Conservation (phyloP, 495 filamentous ascomycete genomes). For the Durotheca rogersii region DNA sequence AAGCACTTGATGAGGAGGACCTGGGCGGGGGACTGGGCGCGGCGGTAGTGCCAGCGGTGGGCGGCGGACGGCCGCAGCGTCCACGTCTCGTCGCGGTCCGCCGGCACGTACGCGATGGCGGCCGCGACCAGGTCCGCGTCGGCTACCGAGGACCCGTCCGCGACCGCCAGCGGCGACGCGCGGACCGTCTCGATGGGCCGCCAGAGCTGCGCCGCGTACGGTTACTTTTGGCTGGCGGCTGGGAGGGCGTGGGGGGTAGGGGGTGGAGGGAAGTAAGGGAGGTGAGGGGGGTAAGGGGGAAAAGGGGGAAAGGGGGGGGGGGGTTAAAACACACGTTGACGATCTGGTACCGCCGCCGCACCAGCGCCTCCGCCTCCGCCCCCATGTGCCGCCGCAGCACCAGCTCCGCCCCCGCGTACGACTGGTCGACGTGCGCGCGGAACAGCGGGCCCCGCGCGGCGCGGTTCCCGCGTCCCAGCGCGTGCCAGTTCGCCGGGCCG, state of each 20-base stretch:
- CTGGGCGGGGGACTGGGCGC: conserved; percentile 58
- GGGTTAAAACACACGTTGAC: conserved; percentile 54
- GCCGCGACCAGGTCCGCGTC: conserved; percentile 67
- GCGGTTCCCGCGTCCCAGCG: conserved; percentile 36
- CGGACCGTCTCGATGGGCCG: conserved; percentile 63
- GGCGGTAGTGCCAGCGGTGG: conserved; percentile 75
- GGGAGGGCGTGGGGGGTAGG: background rate
- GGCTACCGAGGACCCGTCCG: conserved; percentile 57
- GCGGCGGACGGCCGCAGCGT: conserved; percentile 57
- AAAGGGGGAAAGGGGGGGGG: background rate
- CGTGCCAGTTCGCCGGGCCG: conserved; percentile 42
- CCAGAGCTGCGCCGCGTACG: conserved; percentile 51
- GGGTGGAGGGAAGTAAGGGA: background rate
- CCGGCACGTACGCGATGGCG: conserved; percentile 65
- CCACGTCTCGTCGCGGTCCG: conserved; percentile 69
- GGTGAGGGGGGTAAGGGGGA: background rate
- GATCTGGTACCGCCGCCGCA: conserved; percentile 65
- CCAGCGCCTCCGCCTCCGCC: conserved; percentile 54
- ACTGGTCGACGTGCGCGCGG: conserved; percentile 71
- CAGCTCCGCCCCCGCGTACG: conserved; percentile 58
- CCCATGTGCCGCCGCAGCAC: conserved; percentile 61
- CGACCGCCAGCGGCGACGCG: conserved; percentile 62
- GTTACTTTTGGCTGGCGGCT: too few species aligned
- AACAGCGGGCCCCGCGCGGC: conserved; percentile 61
- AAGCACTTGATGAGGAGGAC: conserved; percentile 68